phyloP scores from a whole-genome alignment of 441 rosid genomes.

The Erysimum cheiri region DNA sequence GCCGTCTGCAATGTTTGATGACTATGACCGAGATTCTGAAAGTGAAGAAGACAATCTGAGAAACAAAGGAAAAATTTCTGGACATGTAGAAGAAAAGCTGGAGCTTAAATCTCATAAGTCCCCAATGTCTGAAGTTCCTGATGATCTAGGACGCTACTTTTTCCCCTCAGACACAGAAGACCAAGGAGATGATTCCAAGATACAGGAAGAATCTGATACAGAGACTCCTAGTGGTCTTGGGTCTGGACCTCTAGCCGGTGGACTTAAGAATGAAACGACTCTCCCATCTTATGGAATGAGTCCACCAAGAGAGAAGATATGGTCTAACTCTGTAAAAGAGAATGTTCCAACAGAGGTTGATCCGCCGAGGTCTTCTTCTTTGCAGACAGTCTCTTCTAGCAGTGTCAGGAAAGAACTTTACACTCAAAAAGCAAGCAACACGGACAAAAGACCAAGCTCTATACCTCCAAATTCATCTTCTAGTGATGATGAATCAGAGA shows the following conservation, averaged over 20 bases:
- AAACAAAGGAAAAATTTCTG: conserved; percentile 40
- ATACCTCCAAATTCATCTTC: conserved; percentile 44
- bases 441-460: conserved; percentile 44
- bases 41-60: conserved; percentile 53
- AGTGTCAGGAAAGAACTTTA: conserved; percentile 43
- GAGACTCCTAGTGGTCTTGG: conserved; percentile 55
- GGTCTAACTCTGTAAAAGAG: conserved; percentile 47
- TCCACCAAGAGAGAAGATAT: conserved; percentile 38
- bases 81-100: conserved; percentile 33
- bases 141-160: conserved; percentile 44
- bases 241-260: conserved; percentile 59
- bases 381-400: conserved; percentile 27
- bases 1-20: conserved; percentile 56
- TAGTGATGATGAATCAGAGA: conserved; percentile 49
- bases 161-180: conserved; percentile 37
- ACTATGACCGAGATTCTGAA: conserved; percentile 61
- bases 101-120: conserved; percentile 39
- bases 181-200: conserved; percentile 40
- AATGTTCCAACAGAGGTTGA: conserved; percentile 33
- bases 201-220: conserved; percentile 39
- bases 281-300: conserved; percentile 56
- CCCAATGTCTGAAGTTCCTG: conserved; percentile 32
- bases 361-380: conserved; percentile 40
- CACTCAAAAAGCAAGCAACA: conserved; percentile 42
- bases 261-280: conserved; percentile 60